These are phyloP conservation scores for Fusarium longipes DNA, from an alignment of 2,329 filamentous ascomycete species.

Conservation along the genomic window DNA sequence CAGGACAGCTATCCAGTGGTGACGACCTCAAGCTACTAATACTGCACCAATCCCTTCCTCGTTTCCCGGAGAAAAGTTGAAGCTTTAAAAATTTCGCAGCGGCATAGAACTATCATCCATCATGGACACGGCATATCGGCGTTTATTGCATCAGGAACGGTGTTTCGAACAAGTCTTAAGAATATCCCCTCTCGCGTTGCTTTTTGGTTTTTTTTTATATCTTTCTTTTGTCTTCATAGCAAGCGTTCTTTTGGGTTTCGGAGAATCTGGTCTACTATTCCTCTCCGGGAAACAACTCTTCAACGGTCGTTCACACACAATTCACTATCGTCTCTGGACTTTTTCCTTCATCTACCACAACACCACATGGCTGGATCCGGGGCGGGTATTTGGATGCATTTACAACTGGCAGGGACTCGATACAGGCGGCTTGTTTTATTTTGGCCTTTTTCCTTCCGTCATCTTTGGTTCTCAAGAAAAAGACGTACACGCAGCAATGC, in stretches of 20 bases:
- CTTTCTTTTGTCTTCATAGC: slow-evolving; percentile 59
- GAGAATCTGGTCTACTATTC: slow-evolving; percentile 52
- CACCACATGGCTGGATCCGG: slow-evolving; percentile 67
- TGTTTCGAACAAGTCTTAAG: slow-evolving; percentile 53
- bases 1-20: slow-evolving; percentile 60
- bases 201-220: slow-evolving; percentile 43
- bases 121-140: slow-evolving; percentile 53
- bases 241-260: slow-evolving; percentile 52
- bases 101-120: slow-evolving; percentile 53
- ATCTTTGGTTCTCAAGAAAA: slow-evolving; percentile 56
- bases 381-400: slow-evolving; percentile 65
- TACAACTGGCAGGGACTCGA: slow-evolving; percentile 61
- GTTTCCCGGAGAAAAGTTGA: slow-evolving; percentile 51
- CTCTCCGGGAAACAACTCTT: slow-evolving; percentile 54
- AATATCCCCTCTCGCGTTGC: slow-evolving; percentile 52
- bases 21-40: slow-evolving; percentile 60
- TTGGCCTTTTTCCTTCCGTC: slow-evolving; percentile 47
- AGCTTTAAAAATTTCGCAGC: slow-evolving; percentile 50
- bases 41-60: slow-evolving; percentile 47
- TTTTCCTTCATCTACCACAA: slow-evolving; percentile 53
- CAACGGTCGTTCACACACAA: slow-evolving; percentile 46
- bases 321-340: slow-evolving; percentile 55
- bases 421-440: slow-evolving; percentile 59
- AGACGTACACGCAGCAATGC: slow-evolving; percentile 75
- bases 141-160: slow-evolving; percentile 59